Conservation (phyloP, 1,139 yeast genomes). For the Yamadazyma friedrichii region DNA sequence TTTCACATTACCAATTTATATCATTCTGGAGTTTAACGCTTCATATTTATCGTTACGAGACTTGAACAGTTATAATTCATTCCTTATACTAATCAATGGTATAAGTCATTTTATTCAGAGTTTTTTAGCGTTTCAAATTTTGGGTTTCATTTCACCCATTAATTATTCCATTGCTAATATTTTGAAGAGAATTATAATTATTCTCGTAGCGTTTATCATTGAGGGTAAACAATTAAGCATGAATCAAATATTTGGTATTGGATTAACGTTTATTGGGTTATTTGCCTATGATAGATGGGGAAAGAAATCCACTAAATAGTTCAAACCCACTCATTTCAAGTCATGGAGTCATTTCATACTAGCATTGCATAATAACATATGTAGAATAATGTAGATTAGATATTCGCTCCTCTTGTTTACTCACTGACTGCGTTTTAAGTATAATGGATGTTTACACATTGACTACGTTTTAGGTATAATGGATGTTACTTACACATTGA, state of each 20-base stretch:
- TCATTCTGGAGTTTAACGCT: slow-evolving; percentile 59
- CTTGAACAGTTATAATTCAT: slow-evolving; percentile 31
- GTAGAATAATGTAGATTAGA: not conserved
- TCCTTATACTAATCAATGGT: slow-evolving; percentile 60
- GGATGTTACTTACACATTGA: too few relatives aligned
- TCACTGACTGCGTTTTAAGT: too few relatives aligned
- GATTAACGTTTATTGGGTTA: slow-evolving; percentile 63
- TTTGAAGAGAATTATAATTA: slow-evolving; percentile 82
- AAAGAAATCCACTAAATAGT: slow-evolving; percentile 1
- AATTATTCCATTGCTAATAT: slow-evolving; percentile 90
- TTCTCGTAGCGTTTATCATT: slow-evolving; percentile 75
- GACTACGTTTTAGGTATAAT: too few relatives aligned
- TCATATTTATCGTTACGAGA: slow-evolving; percentile 30
- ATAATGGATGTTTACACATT: too few relatives aligned
- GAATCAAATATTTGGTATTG: slow-evolving; percentile 66
- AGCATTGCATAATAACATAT: not conserved
- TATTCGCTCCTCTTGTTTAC: too few relatives aligned
- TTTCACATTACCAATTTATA: slow-evolving; percentile 76
- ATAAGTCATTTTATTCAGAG: slow-evolving; percentile 82
- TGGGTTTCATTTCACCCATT: slow-evolving; percentile 83
- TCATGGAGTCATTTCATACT: too few relatives aligned
- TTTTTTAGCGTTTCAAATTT: slow-evolving; percentile 81
- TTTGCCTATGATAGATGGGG: slow-evolving; percentile 80
- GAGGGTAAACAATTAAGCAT: slow-evolving; percentile 59
- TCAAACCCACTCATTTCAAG: too few relatives aligned